Percentiles rank a stretch among this genome's conserved stretches.
phyloP scores from a whole-genome alignment of 768 basidiomycete genomes.

The Pisolithus marmoratus region DNA sequence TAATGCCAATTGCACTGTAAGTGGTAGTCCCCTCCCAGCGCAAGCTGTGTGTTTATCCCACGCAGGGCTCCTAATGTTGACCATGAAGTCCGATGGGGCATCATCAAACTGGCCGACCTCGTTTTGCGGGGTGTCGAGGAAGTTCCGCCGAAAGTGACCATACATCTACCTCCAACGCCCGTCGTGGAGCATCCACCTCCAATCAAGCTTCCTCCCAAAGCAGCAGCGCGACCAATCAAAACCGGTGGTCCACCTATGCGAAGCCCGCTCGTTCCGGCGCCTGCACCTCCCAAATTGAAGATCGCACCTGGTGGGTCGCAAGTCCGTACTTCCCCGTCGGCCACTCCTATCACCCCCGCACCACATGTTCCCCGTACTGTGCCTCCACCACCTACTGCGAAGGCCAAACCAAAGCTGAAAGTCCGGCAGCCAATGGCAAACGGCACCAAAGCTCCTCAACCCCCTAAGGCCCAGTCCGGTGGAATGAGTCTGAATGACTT shows the following conservation, averaged over 20 bases:
- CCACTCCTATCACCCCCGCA: conserved; percentile 4
- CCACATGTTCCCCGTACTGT: conserved; percentile 4
- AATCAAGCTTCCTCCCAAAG: conserved; percentile 48
- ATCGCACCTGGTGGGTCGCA: conserved; percentile 19
- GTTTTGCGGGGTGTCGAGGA: conserved; percentile 81
- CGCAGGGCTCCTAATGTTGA: conserved; percentile 69
- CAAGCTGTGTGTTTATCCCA: background rate
- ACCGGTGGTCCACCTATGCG: conserved; percentile 29
- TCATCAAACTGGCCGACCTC: conserved; percentile 88
- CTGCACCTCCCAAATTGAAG: conserved; percentile 53
- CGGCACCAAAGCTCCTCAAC: conserved; percentile 36
- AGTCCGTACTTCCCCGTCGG: conserved; percentile 15
- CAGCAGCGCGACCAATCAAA: conserved; percentile 28
- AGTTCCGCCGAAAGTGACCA: conserved; percentile 77
- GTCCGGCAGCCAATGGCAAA: conserved; percentile 14
- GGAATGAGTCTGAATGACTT: conserved; percentile 78
- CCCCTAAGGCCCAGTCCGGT: conserved; percentile 65
- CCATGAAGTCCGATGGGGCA: conserved; percentile 84
- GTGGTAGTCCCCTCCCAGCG: conserved; percentile 19
- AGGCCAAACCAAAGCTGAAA: conserved; percentile 24
- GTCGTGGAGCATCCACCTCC: conserved; percentile 53
- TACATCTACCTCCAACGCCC: conserved; percentile 76
- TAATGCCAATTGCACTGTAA: conserved; percentile 81
- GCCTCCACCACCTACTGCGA: conserved; percentile 20
- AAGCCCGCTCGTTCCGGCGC: conserved; percentile 21